These are phyloP conservation scores for Trichoderma atrobrunneum DNA, from an alignment of 2,329 filamentous ascomycete species.

Conservation along the genomic window DNA sequence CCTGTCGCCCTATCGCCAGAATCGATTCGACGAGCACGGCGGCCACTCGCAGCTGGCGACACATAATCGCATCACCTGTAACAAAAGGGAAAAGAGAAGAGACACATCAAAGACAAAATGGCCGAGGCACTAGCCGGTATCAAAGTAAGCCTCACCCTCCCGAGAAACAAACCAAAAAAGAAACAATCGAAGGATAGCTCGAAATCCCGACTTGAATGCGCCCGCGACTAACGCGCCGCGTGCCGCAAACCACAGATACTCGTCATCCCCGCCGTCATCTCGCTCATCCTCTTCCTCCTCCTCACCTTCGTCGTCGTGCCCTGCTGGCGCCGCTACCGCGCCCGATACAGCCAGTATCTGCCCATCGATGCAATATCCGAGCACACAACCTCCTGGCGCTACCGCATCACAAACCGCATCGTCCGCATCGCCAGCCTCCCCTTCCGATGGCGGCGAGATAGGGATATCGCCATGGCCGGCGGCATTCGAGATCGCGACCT, in stretches of 20 bases:
- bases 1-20: neutral
- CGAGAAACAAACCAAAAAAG: neutral
- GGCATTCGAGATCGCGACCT: conserved; percentile 48
- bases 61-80: neutral
- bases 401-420: conserved; percentile 42
- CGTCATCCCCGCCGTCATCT: conserved; percentile 67
- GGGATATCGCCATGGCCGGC: conserved; percentile 41
- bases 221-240: conserved; percentile 6
- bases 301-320: conserved; percentile 65
- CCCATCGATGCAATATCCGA: conserved; percentile 63
- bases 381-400: conserved; percentile 53
- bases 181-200: neutral
- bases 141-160: conserved; percentile 31
- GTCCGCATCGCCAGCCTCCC: conserved; percentile 34
- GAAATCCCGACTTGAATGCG: neutral
- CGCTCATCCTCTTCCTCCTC: conserved; percentile 64
- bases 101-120: conserved; percentile 27
- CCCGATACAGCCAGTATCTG: conserved; percentile 71
- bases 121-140: conserved; percentile 35
- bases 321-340: conserved; percentile 66
- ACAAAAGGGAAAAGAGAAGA: neutral
- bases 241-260: conserved; percentile 55
- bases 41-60: neutral
- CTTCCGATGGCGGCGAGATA: conserved; percentile 48
- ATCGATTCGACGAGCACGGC: neutral